A percentile compares a stretch with the other conserved stretches of the same genome.
These are phyloP conservation scores for Sporothrix schenckii DNA, from an alignment of 2,329 filamentous ascomycete species.

Conservation along the genomic window DNA sequence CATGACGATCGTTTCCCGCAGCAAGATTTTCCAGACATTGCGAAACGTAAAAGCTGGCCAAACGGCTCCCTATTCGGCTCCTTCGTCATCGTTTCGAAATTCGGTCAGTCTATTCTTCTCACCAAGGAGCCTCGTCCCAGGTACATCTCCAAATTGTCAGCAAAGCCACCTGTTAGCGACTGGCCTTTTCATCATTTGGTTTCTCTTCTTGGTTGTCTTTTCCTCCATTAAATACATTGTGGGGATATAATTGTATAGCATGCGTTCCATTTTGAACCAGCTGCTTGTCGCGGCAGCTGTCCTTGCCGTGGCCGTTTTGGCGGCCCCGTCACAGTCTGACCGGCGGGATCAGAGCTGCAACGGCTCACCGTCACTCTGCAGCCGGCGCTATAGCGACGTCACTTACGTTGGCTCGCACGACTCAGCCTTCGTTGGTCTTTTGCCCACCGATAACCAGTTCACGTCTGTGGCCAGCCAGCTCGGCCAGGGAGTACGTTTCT, in stretches of 20 bases:
- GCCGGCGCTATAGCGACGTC: constrained; percentile 60
- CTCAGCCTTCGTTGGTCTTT: constrained; percentile 62
- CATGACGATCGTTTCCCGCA: not conserved
- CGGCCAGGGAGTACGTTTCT: constrained; percentile 63
- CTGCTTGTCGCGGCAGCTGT: constrained; percentile 4
- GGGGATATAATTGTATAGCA: constrained; percentile 7
- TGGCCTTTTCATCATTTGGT: not conserved
- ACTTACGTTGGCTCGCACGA: constrained; percentile 68
- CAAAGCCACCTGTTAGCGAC: constrained; percentile 7
- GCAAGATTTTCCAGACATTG: not conserved
- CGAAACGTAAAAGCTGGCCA: not conserved
- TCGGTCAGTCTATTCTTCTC: not conserved
- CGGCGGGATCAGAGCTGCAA: constrained; percentile 52
- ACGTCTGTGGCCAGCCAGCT: constrained; percentile 62
- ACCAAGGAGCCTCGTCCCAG: not conserved
- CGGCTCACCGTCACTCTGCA: constrained; percentile 59
- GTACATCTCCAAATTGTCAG: constrained; percentile 6
- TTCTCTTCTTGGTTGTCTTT: not conserved
- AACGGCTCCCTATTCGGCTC: constrained; percentile 10
- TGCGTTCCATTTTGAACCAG: constrained; percentile 11
- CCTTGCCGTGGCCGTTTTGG: constrained; percentile 3
- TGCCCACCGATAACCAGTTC: constrained; percentile 62
- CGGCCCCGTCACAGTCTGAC: not conserved
- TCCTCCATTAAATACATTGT: not conserved
- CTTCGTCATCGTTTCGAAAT: constrained; percentile 18